Evolutionary conservation across 108 stramenopile species (phyloP), one percentile per base, ranked within the genome.

Genomic region (Discostella stelligeroides): DNA sequence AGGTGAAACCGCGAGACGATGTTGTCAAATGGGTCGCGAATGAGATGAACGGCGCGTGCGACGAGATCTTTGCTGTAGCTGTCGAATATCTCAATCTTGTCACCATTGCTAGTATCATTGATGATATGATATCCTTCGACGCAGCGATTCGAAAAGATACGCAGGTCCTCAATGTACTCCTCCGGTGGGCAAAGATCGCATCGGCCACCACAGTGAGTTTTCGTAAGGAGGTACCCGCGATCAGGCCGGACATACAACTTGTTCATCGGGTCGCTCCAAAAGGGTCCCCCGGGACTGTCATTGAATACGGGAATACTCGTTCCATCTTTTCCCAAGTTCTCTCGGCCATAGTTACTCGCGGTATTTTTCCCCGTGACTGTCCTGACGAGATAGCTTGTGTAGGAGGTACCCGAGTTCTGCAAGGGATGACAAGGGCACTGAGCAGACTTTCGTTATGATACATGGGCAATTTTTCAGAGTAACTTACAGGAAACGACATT

Each of bases 201-300:
- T 1, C 79, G 39, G 30, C 80, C 68, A 40, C 88, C 90, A 63
- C 90, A 92, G 43, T 90, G 89, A 28, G 89, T 90, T 68, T 90
- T 90, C 1, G 89, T 90, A 23, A 90, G 56, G n/a, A 88, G 68
- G 47, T 61, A 87, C 64, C 58, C 80, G 30, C 63, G 29, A 40
- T 41, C 29, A 57, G 81, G 64, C 45, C 23, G 39, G n/a, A 41
- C 20, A 56, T 20, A 11, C 21, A 20, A 14, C 69, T 40, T 39
- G 65, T 38, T 64, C 28, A 34, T 15, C 13, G 48, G 48, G 25
- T 15, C n/a, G 17, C 20, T 41, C 43, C 61, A 80, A 53, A 76
- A 87, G 7, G 86, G 86, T 23, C 86, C 86, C 41, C 80, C 60
- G 17, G 51, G 57, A 18, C 46, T 62, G 34, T 72, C 53, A 38